Conservation (phyloP, 331 rosid species). For the Malus hybrid region DNA sequence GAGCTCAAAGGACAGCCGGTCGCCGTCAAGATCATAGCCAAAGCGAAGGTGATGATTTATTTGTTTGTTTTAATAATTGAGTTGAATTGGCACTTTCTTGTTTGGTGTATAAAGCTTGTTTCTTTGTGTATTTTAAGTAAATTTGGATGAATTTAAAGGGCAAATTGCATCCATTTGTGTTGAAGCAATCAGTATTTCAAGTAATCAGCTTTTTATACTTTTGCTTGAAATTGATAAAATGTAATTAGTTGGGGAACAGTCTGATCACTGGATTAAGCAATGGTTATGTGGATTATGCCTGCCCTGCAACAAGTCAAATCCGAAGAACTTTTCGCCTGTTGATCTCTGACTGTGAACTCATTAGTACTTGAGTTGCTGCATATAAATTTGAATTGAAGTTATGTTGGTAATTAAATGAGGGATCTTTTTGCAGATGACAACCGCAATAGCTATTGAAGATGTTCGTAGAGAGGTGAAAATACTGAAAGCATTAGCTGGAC, state of each 20-base stretch:
- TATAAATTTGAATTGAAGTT: background rate
- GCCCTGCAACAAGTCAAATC: background rate
- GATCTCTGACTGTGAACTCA: background rate
- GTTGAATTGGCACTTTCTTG: background rate
- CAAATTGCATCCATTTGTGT: background rate
- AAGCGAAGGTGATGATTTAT: constrained; percentile 54
- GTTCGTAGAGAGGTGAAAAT: constrained; percentile 94
- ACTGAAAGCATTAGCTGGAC: constrained; percentile 90
- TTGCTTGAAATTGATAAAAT: background rate
- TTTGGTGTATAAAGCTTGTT: background rate
- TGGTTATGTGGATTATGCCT: background rate
- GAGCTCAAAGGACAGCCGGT: constrained; percentile 78
- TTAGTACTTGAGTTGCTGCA: background rate
- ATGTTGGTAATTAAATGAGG: constrained; percentile 10
- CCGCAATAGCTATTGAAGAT: constrained; percentile 91
- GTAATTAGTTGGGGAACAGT: background rate
- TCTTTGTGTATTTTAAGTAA: background rate
- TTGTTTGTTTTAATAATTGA: background rate
- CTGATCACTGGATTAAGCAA: background rate
- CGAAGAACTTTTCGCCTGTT: background rate
- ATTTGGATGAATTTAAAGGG: background rate
- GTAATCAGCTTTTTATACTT: background rate
- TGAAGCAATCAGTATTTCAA: background rate
- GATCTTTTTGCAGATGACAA: constrained; percentile 68
- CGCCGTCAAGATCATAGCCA: constrained; percentile 91